Conservation (phyloP, 1,284 basidiomycete genomes). For the Tausonia pullulans region DNA sequence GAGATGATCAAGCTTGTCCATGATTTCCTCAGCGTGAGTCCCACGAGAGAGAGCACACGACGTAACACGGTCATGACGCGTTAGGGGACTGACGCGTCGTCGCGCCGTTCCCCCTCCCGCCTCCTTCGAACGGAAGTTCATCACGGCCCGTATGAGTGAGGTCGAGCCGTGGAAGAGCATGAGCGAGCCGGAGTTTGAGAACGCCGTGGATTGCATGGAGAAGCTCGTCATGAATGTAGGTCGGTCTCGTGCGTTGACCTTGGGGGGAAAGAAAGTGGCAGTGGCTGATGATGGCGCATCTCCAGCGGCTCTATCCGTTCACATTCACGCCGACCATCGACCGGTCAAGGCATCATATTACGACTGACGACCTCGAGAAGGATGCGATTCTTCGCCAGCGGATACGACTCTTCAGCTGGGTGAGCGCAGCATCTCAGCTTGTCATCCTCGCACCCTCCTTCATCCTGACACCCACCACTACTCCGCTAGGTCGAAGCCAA, state of each 20-base stretch:
- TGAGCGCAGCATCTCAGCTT: too few species aligned
- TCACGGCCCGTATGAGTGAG: constrained; percentile 71
- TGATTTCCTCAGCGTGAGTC: constrained; percentile 70
- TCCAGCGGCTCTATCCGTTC: constrained; percentile 17
- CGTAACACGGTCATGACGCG: too few species aligned
- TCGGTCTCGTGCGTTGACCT: constrained; percentile 39
- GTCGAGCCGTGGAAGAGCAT: constrained; percentile 67
- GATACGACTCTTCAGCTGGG: constrained; percentile 83
- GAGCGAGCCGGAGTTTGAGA: constrained; percentile 78
- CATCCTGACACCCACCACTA: too few species aligned
- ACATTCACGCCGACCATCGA: constrained; percentile 77
- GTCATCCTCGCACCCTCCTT: too few species aligned
- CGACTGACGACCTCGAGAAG: constrained; percentile 88
- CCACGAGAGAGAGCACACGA: background rate
- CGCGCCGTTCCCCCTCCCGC: background rate
- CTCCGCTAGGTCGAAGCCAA: constrained; percentile 48
- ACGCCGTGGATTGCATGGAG: constrained; percentile 97
- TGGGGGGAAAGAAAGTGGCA: background rate
- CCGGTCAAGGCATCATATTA: constrained; percentile 55
- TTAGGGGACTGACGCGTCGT: too few species aligned
- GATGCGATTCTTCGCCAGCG: constrained; percentile 83
- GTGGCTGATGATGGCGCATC: constrained; percentile 49
- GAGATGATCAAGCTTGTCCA: constrained; percentile 90
- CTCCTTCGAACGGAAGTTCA: constrained; percentile 49
- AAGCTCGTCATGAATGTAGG: constrained; percentile 98